These are phyloP conservation scores for Crithidia acanthocephali DNA, from an alignment of 208 protist species.

Conservation along the genomic window DNA sequence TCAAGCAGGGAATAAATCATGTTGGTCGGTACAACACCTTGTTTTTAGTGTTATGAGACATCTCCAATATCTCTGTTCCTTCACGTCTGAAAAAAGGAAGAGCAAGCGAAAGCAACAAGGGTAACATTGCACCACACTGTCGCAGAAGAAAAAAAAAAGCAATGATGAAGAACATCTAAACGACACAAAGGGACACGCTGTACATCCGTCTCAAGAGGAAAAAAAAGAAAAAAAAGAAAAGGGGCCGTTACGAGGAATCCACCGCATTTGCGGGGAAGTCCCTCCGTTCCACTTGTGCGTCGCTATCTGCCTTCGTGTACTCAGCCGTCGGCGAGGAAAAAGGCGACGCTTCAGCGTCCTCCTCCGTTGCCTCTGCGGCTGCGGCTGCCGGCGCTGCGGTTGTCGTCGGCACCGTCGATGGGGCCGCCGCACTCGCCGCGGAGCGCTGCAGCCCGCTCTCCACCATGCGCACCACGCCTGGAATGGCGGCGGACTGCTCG, in stretches of 20 bases:
- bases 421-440: neutral
- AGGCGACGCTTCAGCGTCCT: neutral
- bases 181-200: too few species aligned
- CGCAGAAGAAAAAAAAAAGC: too few species aligned
- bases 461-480: conserved; percentile 31
- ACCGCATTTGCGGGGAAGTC: neutral
- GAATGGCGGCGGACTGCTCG: conserved; percentile 37
- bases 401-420: neutral
- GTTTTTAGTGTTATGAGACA: too few species aligned
- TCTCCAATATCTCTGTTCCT: too few species aligned
- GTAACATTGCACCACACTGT: too few species aligned
- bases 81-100: too few species aligned
- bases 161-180: too few species aligned
- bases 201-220: neutral
- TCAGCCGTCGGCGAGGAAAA: neutral
- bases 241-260: neutral
- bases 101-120: too few species aligned
- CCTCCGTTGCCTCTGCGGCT: too few species aligned
- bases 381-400: neutral
- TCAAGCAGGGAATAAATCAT: too few species aligned
- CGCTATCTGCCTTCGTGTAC: neutral
- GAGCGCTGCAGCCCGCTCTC: conserved; percentile 13
- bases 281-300: neutral
- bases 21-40: too few species aligned
- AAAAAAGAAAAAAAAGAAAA: neutral